These are phyloP conservation scores for Penicillium sumatraense DNA, from an alignment of 2,329 filamentous ascomycete species.

Conservation along the genomic window DNA sequence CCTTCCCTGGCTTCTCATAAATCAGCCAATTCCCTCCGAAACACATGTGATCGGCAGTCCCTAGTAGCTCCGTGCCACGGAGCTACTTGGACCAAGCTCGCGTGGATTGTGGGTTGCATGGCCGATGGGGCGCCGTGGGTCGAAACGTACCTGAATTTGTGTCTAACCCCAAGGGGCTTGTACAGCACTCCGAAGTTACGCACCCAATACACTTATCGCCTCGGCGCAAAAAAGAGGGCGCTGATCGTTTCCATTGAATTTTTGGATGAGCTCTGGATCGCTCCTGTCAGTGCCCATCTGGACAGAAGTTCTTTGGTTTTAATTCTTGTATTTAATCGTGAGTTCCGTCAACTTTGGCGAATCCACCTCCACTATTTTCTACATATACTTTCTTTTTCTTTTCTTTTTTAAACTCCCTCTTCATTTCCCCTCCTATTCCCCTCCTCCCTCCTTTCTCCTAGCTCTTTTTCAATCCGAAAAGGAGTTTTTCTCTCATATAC, in stretches of 20 bases:
- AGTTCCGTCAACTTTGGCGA: not conserved
- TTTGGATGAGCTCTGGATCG: not conserved
- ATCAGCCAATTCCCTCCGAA: slow-evolving; percentile 16
- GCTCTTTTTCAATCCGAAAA: not conserved
- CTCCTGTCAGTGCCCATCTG: not conserved
- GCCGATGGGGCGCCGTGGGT: slow-evolving; percentile 5
- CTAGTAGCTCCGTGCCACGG: slow-evolving; percentile 6
- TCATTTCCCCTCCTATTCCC: not conserved
- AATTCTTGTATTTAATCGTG: slow-evolving; percentile 9
- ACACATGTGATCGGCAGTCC: slow-evolving; percentile 20
- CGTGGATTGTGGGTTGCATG: slow-evolving; percentile 21
- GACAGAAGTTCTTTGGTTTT: not conserved
- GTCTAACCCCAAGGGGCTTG: slow-evolving; percentile 17
- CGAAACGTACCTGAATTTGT: slow-evolving; percentile 18
- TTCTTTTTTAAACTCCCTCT: not conserved
- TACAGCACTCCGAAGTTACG: slow-evolving; percentile 20
- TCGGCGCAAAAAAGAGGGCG: slow-evolving; percentile 7
- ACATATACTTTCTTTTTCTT: not conserved
- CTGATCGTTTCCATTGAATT: slow-evolving; percentile 5
- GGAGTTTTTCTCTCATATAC: not conserved
- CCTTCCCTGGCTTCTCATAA: slow-evolving; percentile 2
- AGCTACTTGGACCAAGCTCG: too few relatives aligned
- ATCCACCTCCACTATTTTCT: not conserved
- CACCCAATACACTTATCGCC: slow-evolving; percentile 3
- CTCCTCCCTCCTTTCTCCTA: not conserved